Conservation (phyloP, 1,284 basidiomycete genomes). For the Naganishia albida region DNA sequence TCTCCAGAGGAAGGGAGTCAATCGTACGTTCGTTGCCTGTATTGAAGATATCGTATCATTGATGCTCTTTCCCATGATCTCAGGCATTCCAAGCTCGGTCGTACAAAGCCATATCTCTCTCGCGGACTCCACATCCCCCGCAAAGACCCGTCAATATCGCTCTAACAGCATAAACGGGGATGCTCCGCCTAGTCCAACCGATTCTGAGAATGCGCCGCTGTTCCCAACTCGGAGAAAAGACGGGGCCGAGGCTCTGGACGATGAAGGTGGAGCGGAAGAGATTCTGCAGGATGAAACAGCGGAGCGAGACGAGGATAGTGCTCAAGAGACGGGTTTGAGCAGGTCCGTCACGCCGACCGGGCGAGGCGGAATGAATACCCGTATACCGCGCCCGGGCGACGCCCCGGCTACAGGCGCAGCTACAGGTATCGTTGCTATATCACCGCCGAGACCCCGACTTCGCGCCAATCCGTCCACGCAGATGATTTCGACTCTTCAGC, state of each 20-base stretch:
- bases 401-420: neutral
- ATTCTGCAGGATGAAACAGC: slow-evolving; percentile 18
- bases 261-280: slow-evolving; percentile 18
- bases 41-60: neutral
- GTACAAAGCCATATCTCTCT: slow-evolving; percentile 26
- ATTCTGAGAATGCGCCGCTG: neutral
- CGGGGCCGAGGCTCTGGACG: neutral
- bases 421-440: slow-evolving; percentile 21
- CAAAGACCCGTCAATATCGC: slow-evolving; percentile 19
- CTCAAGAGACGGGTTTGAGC: neutral
- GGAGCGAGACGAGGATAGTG: slow-evolving; percentile 5
- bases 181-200: neutral
- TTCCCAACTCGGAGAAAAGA: neutral
- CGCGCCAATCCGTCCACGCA: slow-evolving; percentile 23
- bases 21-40: slow-evolving; percentile 4
- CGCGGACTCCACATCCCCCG: slow-evolving; percentile 19
- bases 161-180: neutral
- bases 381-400: slow-evolving; percentile 7
- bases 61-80: neutral
- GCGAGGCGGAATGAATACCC: neutral
- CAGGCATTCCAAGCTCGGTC: slow-evolving; percentile 25
- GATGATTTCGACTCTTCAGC: slow-evolving; percentile 25
- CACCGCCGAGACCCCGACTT: slow-evolving; percentile 20
- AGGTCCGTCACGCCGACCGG: slow-evolving; percentile 16
- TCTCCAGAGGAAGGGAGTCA: slow-evolving; percentile 17